phyloP scores from a whole-genome alignment of 2,329 filamentous ascomycete genomes.

The Rutstroemia sp. region DNA sequence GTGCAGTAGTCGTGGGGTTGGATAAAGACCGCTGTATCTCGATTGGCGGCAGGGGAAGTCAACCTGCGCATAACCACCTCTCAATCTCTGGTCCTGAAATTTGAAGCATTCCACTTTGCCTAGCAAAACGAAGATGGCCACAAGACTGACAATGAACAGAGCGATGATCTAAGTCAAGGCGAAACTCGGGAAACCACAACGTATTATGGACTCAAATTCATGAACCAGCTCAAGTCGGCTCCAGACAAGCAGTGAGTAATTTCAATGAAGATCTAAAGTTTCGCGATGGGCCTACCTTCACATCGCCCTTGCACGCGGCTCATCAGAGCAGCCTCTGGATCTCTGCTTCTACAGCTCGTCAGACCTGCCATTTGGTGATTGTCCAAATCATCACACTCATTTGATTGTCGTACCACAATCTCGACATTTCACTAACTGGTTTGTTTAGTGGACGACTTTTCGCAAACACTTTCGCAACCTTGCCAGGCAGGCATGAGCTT shows the following conservation, averaged over 20 bases:
- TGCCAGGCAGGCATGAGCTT: conserved; percentile 56
- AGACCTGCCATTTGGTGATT: background rate
- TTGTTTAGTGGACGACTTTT: conserved; percentile 60
- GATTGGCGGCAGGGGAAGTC: conserved; percentile 19
- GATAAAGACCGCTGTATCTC: conserved; percentile 11
- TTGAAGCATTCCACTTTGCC: background rate
- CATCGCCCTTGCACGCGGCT: background rate
- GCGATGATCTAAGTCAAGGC: conserved; percentile 22
- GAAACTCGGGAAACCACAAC: conserved; percentile 65
- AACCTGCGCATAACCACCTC: conserved; percentile 14
- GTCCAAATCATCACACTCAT: background rate
- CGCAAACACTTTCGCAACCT: conserved; percentile 65
- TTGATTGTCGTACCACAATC: background rate
- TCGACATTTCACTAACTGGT: conserved; percentile 8
- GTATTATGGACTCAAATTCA: conserved; percentile 62
- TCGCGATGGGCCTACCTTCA: background rate
- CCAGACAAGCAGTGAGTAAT: conserved; percentile 70
- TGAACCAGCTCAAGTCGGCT: conserved; percentile 68
- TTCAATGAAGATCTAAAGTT: background rate
- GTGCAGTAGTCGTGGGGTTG: conserved; percentile 6
- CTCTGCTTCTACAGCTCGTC: background rate
- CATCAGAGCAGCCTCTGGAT: background rate
- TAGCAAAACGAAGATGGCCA: conserved; percentile 9
- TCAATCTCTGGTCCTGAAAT: background rate
- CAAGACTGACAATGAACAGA: conserved; percentile 27